Evolutionary conservation across 2,329 filamentous ascomycete genomes (phyloP).

Genomic region (Sporothrix pallida): DNA sequence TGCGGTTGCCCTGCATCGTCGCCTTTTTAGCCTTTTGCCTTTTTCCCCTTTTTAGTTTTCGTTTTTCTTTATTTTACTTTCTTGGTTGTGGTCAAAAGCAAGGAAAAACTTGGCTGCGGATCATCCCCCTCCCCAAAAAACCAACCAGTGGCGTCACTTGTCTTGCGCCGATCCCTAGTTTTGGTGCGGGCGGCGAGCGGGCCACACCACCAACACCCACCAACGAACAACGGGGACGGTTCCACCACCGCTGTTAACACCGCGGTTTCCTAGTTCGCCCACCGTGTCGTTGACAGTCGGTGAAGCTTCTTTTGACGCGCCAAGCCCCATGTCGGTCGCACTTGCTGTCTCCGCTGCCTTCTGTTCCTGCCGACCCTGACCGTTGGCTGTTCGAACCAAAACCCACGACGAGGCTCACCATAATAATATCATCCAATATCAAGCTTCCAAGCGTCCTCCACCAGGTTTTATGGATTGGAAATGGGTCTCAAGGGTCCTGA

Average conservation of each 20-base stretch:
- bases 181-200: constrained; percentile 19
- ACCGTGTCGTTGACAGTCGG: constrained; percentile 20
- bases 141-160: constrained; percentile 23
- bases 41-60: neutral
- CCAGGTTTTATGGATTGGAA: neutral
- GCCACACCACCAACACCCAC: constrained; percentile 13
- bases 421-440: neutral
- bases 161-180: constrained; percentile 18
- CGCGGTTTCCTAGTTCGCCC: constrained; percentile 7
- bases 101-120: constrained; percentile 25
- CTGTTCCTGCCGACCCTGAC: neutral
- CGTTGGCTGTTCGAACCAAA: neutral
- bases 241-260: neutral
- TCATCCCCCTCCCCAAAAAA: constrained; percentile 1
- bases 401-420: neutral
- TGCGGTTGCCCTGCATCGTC: constrained; percentile 8
- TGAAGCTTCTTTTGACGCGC: neutral
- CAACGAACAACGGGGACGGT: neutral
- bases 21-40: neutral
- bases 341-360: constrained; percentile 2
- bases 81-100: constrained; percentile 25
- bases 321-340: constrained; percentile 10
- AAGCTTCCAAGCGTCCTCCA: neutral
- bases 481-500: neutral
- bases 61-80: neutral